A percentile compares a stretch with the other conserved stretches of the same genome.
phyloP scores from a whole-genome alignment of 139 green algal genomes.

The Volvox africanus region DNA sequence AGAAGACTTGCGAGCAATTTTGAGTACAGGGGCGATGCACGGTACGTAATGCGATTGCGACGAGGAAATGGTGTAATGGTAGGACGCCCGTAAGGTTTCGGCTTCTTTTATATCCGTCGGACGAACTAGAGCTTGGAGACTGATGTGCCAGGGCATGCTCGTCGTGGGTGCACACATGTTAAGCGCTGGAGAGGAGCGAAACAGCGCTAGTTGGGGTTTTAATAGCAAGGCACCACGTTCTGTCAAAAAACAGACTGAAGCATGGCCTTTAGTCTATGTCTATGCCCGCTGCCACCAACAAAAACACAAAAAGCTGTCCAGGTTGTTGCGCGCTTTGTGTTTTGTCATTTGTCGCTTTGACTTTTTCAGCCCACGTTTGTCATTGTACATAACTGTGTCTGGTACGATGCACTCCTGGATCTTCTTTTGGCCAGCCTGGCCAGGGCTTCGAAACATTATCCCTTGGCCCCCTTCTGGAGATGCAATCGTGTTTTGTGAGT shows the following conservation, averaged over 20 bases:
- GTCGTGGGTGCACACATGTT: too few relatives aligned
- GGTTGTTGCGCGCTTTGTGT: neutral
- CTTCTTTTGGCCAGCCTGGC: neutral
- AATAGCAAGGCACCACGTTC: neutral
- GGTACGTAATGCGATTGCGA: neutral
- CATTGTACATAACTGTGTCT: neutral
- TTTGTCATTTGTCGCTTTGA: neutral
- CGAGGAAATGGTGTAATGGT: neutral
- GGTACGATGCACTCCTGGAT: neutral
- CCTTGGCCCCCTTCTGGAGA: too few relatives aligned
- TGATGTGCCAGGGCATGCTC: too few relatives aligned
- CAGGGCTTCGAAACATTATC: neutral
- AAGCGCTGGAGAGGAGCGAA: too few relatives aligned
- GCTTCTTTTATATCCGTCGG: too few relatives aligned
- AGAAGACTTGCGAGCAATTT: neutral
- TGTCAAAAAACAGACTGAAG: neutral
- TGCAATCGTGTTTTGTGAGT: neutral
- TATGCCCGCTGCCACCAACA: neutral
- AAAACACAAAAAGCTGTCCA: conserved; percentile 13
- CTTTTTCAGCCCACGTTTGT: neutral
- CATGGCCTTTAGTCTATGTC: neutral
- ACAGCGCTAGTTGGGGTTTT: neutral
- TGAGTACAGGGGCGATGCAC: neutral
- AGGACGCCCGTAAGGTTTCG: too few relatives aligned
- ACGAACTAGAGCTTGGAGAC: too few relatives aligned